A percentile compares a stretch with the other conserved stretches of the same genome.
These are phyloP conservation scores for Magnaporthiopsis rhizophila DNA, from an alignment of 2,329 filamentous ascomycete species.

Conservation along the genomic window DNA sequence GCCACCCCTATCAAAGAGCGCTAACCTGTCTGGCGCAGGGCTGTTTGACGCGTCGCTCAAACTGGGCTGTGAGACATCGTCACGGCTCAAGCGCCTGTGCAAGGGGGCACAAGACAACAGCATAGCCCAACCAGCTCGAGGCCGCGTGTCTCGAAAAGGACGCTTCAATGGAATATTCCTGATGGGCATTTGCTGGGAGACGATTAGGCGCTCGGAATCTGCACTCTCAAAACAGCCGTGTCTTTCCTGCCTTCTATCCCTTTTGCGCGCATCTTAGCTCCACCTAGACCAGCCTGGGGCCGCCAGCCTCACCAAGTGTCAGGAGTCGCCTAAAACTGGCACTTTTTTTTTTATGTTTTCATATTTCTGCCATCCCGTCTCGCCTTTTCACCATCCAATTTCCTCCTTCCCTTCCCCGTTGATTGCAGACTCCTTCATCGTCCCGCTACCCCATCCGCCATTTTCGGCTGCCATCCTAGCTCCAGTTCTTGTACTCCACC, in stretches of 20 bases:
- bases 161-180: background rate
- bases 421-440: no score
- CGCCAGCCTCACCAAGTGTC: no score
- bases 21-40: background rate
- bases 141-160: no score
- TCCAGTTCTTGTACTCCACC: slow-evolving; percentile 9
- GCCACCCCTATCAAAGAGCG: background rate
- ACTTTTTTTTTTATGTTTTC: background rate
- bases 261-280: background rate
- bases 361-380: background rate
- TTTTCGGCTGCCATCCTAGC: background rate
- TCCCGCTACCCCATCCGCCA: no score
- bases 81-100: background rate
- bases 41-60: background rate
- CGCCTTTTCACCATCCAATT: background rate
- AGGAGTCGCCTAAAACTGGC: background rate
- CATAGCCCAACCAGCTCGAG: background rate
- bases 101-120: background rate
- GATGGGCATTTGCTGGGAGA: background rate
- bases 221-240: background rate
- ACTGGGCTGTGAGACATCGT: no score
- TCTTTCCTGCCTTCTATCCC: background rate
- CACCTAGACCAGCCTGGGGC: background rate
- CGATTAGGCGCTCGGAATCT: background rate
- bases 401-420: background rate